Base-by-base conservation (phyloP, 1,284 basidiomycete species). In the Ceratobasidium sp. region DNA sequence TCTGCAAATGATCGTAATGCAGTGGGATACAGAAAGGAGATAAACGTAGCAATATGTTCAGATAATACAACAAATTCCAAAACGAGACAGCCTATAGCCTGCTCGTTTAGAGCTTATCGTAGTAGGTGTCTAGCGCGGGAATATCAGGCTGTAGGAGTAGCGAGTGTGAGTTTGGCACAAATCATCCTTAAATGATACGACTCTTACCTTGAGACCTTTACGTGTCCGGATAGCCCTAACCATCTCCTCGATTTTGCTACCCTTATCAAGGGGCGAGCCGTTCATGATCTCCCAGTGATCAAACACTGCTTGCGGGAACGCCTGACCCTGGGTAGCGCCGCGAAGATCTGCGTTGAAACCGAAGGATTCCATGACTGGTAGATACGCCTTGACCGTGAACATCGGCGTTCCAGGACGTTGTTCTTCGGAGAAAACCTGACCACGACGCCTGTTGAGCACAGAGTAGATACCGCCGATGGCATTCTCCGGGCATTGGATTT, bases 311-410 rank as follows among this genome's bases (percentile, higher is more conserved):
- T 99, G 97, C 79, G 97, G 97, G 96, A 99, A 99, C 82, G 97
- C 98, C 89, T 99, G 98, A 79, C 97, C 97, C 85, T 91, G 91
- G 68, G 97, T 99, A 79, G 94, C 93, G 84, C 93, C 91, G 83
- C 98, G 94, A 77, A 99, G 92, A 82, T 95, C 97, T 83, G 94
- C 96, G 87, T 97, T 99, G 93, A 99, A 99, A 83, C 98, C 97
- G 89, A 99, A 99, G 23, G 97, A 99, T 88, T 99, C 97, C 86
- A 90, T 89, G 87, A 99, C 96, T 84, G 97, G 97, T 74, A 99
- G 90, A 90, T 97, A 98, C 48, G 97, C 97, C 92, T 99, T 99
- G 88, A 99, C 95, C 78, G 96, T 99, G 91, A 97, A 98, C 96
- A 99, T 99, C 80, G 98, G 98, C 33, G 98, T 99, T 89, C 98